Conservation (phyloP, 2,329 filamentous ascomycete genomes). For the Fusarium sp. region DNA sequence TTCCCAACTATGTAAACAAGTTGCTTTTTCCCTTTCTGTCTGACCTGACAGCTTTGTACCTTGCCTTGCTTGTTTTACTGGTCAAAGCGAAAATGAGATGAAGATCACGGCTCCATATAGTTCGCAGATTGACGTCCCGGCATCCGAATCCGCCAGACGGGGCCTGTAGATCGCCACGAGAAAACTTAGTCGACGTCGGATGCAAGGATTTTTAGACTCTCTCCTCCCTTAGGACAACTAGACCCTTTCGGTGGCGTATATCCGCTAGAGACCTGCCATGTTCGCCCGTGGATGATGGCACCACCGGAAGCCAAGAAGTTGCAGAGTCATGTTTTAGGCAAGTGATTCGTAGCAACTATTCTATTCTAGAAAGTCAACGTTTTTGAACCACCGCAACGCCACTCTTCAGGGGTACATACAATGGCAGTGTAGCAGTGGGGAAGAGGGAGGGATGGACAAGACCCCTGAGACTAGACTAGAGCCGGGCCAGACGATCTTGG, state of each 20-base stretch:
- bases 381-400: neutral
- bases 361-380: neutral
- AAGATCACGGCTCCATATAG: neutral
- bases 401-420: neutral
- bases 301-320: neutral
- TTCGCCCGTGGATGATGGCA: too few species aligned
- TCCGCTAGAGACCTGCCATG: neutral
- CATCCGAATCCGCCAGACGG: conserved; percentile 4
- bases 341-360: neutral
- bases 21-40: too few species aligned
- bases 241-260: conserved; percentile 1
- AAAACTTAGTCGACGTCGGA: too few species aligned
- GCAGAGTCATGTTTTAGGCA: neutral
- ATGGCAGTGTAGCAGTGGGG: neutral
- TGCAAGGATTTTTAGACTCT: too few species aligned
- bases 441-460: neutral
- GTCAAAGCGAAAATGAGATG: neutral
- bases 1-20: too few species aligned
- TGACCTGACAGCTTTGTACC: too few species aligned
- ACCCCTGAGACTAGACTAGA: conserved; percentile 11
- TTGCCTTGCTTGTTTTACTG: neutral
- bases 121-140: neutral
- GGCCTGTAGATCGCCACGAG: conserved; percentile 12
- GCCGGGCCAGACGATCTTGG: neutral
- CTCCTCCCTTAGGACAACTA: too few species aligned